These are phyloP conservation scores for Collybiopsis confluens DNA, from an alignment of 768 basidiomycete species.

Conservation along the genomic window DNA sequence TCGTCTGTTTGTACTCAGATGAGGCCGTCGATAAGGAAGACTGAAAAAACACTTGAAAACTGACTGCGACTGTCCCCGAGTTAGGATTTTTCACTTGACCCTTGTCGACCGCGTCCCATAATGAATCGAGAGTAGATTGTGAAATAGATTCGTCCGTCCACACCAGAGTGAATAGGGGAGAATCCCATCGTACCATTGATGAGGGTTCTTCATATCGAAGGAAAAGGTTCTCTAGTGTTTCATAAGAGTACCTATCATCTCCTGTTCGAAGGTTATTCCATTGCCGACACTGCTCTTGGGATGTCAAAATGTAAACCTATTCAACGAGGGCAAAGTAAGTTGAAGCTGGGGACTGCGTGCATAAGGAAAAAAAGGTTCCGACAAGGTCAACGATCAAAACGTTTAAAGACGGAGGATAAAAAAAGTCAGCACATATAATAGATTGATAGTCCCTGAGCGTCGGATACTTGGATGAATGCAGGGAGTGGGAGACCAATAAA, in stretches of 20 bases:
- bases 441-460: background rate
- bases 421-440: too few species aligned
- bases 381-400: background rate
- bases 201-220: slow-evolving; percentile 93
- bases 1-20: slow-evolving; percentile 33
- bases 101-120: slow-evolving; percentile 79
- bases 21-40: slow-evolving; percentile 2
- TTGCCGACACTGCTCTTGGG: slow-evolving; percentile 67
- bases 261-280: slow-evolving; percentile 63
- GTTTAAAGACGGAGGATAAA: background rate
- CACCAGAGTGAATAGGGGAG: slow-evolving; percentile 83
- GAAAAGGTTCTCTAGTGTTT: slow-evolving; percentile 89
- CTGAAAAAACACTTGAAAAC: slow-evolving; percentile 20
- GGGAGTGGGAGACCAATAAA: slow-evolving; percentile 6
- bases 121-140: slow-evolving; percentile 38
- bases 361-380: too few species aligned
- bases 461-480: background rate
- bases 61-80: slow-evolving; percentile 70
- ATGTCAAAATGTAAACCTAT: slow-evolving; percentile 74
- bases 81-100: slow-evolving; percentile 86
- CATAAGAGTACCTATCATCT: slow-evolving; percentile 50
- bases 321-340: slow-evolving; percentile 9
- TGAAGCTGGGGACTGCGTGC: too few species aligned
- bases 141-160: slow-evolving; percentile 71
- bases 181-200: slow-evolving; percentile 99